Evolutionary conservation across 1,284 basidiomycete genomes (phyloP).

Genomic region (Coniferiporia weirii): DNA sequence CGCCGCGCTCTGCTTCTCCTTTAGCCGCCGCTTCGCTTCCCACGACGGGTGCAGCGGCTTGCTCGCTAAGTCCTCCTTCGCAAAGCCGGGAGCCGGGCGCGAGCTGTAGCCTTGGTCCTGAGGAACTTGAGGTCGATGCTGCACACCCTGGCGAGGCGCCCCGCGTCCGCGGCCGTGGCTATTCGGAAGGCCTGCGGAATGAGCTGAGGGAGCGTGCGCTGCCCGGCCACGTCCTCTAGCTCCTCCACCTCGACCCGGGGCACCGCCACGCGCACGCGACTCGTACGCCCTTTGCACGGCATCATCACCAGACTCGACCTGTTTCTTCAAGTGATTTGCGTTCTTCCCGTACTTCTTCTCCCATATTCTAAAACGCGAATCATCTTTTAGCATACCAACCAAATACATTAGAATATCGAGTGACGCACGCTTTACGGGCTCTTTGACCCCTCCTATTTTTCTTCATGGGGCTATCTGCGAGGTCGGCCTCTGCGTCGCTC

Average conservation of each 20-base stretch:
- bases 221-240: too few species aligned
- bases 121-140: not conserved
- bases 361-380: constrained; percentile 69
- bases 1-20: constrained; percentile 52
- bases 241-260: too few species aligned
- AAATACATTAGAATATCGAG: constrained; percentile 7
- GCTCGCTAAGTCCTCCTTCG: constrained; percentile 24
- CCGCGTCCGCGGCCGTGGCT: too few species aligned
- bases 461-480: constrained; percentile 49
- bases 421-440: constrained; percentile 82
- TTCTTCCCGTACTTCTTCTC: constrained; percentile 92
- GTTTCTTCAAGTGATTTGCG: constrained; percentile 86
- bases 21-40: constrained; percentile 82
- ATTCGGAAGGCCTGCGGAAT: too few species aligned
- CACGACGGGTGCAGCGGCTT: constrained; percentile 82
- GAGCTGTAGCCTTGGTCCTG: not conserved
- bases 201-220: too few species aligned
- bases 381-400: constrained; percentile 7
- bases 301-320: constrained; percentile 31
- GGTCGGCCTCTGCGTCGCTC: constrained; percentile 61
- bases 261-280: too few species aligned
- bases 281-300: too few species aligned
- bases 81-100: not conserved
- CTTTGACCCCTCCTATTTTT: constrained; percentile 92
- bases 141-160: too few species aligned